A percentile compares a stretch with the other conserved stretches of the same genome.
These are phyloP conservation scores for Pleochaeta shiraiana DNA, from an alignment of 2,329 filamentous ascomycete species.

Conservation along the genomic window DNA sequence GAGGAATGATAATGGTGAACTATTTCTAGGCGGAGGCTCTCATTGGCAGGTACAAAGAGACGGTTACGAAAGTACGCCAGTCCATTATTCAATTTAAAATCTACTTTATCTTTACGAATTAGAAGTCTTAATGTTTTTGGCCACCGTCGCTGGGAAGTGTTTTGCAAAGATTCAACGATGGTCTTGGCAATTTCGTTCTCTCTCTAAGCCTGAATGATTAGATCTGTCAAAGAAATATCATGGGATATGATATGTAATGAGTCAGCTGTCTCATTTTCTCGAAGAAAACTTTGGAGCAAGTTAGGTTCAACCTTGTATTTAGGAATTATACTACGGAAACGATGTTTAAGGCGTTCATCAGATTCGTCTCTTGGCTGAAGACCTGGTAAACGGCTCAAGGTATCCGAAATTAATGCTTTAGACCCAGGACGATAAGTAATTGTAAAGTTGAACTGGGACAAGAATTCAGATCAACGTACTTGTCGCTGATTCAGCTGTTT, in stretches of 20 bases:
- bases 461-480: background rate
- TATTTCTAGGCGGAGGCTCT: background rate
- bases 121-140: background rate
- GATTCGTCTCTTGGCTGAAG: slow-evolving; percentile 2
- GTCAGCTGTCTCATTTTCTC: background rate
- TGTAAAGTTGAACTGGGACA: background rate
- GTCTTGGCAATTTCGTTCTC: background rate
- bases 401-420: background rate
- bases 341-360: slow-evolving; percentile 4
- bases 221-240: background rate
- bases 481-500: background rate
- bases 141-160: background rate
- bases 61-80: background rate
- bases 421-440: background rate
- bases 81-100: background rate
- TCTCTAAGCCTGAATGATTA: background rate
- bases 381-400: background rate
- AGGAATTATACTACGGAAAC: background rate
- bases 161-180: background rate
- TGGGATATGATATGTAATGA: background rate
- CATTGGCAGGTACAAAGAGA: background rate
- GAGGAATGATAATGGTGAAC: background rate
- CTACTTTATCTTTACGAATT: background rate
- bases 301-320: background rate
- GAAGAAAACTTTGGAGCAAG: background rate